Percentiles rank a stretch among this genome's conserved stretches.
Evolutionary conservation across 139 green algal species (phyloP).

Genomic region (Prasinococcaceae sp.): DNA sequence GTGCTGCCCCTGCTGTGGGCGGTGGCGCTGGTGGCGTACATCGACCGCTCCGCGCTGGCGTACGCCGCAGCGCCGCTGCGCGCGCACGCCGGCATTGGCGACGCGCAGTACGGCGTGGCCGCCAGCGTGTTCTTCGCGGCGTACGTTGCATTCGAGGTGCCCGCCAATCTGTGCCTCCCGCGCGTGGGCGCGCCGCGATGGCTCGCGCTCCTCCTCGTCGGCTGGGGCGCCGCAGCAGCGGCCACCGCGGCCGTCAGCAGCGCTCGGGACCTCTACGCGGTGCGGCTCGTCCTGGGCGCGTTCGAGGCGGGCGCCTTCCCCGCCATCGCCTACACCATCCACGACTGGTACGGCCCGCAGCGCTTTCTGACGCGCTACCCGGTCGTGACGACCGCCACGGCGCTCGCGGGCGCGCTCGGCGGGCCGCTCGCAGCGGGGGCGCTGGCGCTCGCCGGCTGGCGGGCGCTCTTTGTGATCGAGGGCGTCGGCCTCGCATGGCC

Average conservation of each 20-base stretch:
- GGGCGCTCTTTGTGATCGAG: neutral
- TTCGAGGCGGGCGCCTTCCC: constrained; percentile 1
- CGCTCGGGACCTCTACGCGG: neutral
- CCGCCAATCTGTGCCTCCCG: neutral
- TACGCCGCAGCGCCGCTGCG: neutral
- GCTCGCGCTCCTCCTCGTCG: neutral
- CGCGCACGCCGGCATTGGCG: neutral
- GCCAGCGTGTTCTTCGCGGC: neutral
- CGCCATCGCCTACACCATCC: neutral
- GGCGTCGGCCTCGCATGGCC: neutral
- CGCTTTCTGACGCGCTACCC: neutral
- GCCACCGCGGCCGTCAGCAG: neutral
- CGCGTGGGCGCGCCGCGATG: neutral
- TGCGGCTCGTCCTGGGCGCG: neutral
- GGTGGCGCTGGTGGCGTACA: neutral
- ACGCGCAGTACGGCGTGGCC: neutral
- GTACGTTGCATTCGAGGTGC: constrained; percentile 1
- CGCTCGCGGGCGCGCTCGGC: neutral
- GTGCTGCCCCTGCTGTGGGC: constrained; percentile 1
- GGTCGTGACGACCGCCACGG: neutral
- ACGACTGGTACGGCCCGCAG: neutral
- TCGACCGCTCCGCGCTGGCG: constrained; percentile 3
- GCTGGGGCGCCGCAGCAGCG: neutral
- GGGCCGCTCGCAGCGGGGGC: neutral
- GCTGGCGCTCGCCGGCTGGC: neutral